Conservation (phyloP, 2,329 filamentous ascomycete species). For the Sclerotinia subarctica region DNA sequence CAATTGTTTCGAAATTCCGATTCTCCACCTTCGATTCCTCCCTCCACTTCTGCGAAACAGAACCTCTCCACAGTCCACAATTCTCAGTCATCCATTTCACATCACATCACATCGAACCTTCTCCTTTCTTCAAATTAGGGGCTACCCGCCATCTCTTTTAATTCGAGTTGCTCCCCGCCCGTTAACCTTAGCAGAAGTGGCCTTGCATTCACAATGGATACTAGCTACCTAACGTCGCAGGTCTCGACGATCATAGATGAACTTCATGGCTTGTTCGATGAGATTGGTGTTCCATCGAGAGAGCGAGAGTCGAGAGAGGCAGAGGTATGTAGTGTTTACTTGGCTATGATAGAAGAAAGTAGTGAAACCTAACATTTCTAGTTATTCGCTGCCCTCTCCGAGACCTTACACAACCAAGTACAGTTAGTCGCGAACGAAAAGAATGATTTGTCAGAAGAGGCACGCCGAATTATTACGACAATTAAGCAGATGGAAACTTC, state of each 20-base stretch:
- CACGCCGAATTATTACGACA: slow-evolving; percentile 74
- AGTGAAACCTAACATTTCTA: slow-evolving; percentile 41
- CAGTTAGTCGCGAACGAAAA: slow-evolving; percentile 83
- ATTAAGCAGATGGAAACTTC: slow-evolving; percentile 94
- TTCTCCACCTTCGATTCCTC: slow-evolving; percentile 8
- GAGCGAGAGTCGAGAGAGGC: slow-evolving; percentile 87
- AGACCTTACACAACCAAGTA: slow-evolving; percentile 87
- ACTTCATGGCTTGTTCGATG: slow-evolving; percentile 91
- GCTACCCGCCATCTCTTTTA: slow-evolving; percentile 8
- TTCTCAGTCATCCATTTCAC: slow-evolving; percentile 11
- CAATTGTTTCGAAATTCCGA: slow-evolving; percentile 6
- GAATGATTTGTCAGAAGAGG: slow-evolving; percentile 85
- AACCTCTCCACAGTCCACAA: slow-evolving; percentile 12
- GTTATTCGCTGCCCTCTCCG: slow-evolving; percentile 89
- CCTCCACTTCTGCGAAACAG: slow-evolving; percentile 7
- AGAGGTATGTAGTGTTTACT: slow-evolving; percentile 59
- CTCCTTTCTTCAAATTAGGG: slow-evolving; percentile 14
- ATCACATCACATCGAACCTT: slow-evolving; percentile 3
- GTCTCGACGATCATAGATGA: slow-evolving; percentile 91
- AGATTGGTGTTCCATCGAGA: slow-evolving; percentile 92
- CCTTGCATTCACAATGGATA: slow-evolving; percentile 62
- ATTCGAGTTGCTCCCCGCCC: background rate
- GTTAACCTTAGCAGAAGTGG: slow-evolving; percentile 9
- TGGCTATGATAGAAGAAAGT: background rate
- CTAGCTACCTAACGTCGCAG: slow-evolving; percentile 89